phyloP scores from a whole-genome alignment of 2,329 filamentous ascomycete species.

The Tetracladium maxilliforme region DNA sequence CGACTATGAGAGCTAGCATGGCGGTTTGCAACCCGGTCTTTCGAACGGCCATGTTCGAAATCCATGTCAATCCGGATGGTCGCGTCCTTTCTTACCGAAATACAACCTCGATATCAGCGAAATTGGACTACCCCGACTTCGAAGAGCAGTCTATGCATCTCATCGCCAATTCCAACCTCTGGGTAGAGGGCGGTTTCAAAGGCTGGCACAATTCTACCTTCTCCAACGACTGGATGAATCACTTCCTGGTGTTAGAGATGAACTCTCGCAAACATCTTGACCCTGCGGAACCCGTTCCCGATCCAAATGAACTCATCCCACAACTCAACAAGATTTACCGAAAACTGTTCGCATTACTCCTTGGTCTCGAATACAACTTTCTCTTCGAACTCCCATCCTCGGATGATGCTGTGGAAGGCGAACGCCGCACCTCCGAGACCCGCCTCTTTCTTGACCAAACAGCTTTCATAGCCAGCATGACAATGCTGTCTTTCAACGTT shows the following conservation, averaged over 20 bases:
- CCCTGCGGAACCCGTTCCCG: constrained; percentile 16
- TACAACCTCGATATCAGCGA: constrained; percentile 1
- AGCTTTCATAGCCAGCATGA: constrained; percentile 28
- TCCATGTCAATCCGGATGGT: constrained; percentile 16
- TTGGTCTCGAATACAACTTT: constrained; percentile 26
- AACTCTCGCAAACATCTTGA: constrained; percentile 16
- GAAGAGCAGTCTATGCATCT: constrained; percentile 2
- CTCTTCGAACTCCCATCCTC: constrained; percentile 11
- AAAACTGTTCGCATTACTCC: constrained; percentile 23
- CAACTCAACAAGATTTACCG: constrained; percentile 15
- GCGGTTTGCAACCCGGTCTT: constrained; percentile 20
- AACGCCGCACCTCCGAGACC: constrained; percentile 13
- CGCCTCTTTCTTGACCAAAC: constrained; percentile 31
- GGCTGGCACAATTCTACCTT: constrained; percentile 32
- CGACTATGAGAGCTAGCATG: constrained; percentile 6
- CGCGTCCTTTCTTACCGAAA: constrained; percentile 9
- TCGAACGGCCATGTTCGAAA: constrained; percentile 14
- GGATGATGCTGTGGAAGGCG: not conserved
- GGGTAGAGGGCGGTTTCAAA: constrained; percentile 1
- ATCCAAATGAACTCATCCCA: constrained; percentile 10
- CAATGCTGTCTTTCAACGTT: constrained; percentile 26
- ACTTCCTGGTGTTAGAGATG: constrained; percentile 19
- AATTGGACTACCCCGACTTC: constrained; percentile 1
- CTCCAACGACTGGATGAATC: constrained; percentile 27
- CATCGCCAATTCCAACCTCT: constrained; percentile 3